Evolutionary conservation across 257 asterid genomes (phyloP), one percentile per base, ranked within the genome.

Genomic region (Lavandula angustifolia): DNA sequence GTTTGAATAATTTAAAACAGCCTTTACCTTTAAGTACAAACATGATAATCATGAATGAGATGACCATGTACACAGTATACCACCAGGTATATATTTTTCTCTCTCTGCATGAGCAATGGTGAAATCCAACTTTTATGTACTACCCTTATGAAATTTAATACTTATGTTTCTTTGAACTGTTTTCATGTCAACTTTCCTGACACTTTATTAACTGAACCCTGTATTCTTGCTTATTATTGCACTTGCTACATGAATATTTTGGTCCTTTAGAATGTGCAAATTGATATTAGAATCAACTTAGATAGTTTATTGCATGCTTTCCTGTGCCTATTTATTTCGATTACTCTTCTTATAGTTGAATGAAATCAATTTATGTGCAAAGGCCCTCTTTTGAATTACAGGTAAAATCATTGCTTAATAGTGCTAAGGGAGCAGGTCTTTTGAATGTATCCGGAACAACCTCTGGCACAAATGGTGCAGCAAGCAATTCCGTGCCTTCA

Each of bases 391-490:
- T n/a, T n/a, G 44, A 17, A 10, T 59, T 76, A 29, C 85, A 94
- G 97, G 99, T 90, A 47, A 94, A 85, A 73, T 81, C 99, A 33
- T 78, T 94, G 80, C 79, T 94, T 47, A 90, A 76, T 75, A 90
- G 80, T 82, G 95, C 97, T 57, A 90, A 84, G 78, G 85, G 84
- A 64, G 94, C 84, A 14, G 92, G 92, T 78, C 83, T 95, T 7
- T 72, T 90, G 72, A 81, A 69, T 79, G 80, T 76, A 33, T 76
- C 94, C 47, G 97, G 88, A 66, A 64, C 91, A 62, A 76, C 94
- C 54, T 71, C 92, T 31, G 81, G 83, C 73, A 47, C 91, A 64
- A 86, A 79, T 81, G 77, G 84, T 32, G 81, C 86, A 44, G 67
- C 86, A 50, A 83, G 77, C 75, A 94, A 83, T 82, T 70, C 95